Percentiles rank a stretch among this genome's conserved stretches.
phyloP scores from a whole-genome alignment of 345 rosid genomes.

The Erodium maritimum region DNA sequence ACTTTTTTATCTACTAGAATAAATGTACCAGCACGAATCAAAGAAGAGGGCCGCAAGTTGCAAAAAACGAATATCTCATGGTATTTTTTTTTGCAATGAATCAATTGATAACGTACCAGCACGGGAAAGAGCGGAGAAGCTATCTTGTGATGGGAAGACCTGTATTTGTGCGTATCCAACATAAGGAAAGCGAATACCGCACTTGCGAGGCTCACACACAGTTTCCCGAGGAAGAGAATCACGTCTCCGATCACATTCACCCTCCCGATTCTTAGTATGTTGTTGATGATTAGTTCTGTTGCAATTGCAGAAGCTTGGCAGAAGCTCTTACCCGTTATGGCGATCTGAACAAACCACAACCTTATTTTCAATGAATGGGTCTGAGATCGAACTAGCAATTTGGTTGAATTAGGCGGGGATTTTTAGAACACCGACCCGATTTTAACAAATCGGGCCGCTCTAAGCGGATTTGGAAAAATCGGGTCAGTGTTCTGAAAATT shows the following conservation, averaged over 20 bases:
- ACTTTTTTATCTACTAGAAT: no score
- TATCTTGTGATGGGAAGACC: conserved; percentile 65
- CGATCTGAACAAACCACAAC: conserved; percentile 44
- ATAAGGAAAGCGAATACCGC: conserved; percentile 82
- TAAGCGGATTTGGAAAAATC: no score
- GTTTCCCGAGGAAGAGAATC: conserved; percentile 76
- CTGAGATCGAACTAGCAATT: no score
- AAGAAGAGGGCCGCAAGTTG: no score
- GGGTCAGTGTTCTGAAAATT: no score
- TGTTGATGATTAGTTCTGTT: conserved; percentile 75
- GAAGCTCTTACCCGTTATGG: conserved; percentile 90
- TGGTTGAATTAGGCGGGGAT: no score
- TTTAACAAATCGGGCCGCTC: no score
- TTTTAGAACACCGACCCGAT: no score
- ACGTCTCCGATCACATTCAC: conserved; percentile 95
- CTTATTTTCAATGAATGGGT: no score
- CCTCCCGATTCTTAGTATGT: conserved; percentile 75
- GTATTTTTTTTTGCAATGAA: neutral
- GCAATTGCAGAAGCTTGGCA: conserved; percentile 73
- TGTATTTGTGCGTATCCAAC: conserved; percentile 81
- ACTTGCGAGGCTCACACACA: conserved; percentile 86
- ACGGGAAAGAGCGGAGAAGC: conserved; percentile 93
- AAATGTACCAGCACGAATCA: no score
- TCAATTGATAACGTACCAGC: conserved; percentile 38
- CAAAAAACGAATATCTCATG: no score